phyloP scores from a whole-genome alignment of 192 early-diverging fungal genomes.

The Coemansia sp. region DNA sequence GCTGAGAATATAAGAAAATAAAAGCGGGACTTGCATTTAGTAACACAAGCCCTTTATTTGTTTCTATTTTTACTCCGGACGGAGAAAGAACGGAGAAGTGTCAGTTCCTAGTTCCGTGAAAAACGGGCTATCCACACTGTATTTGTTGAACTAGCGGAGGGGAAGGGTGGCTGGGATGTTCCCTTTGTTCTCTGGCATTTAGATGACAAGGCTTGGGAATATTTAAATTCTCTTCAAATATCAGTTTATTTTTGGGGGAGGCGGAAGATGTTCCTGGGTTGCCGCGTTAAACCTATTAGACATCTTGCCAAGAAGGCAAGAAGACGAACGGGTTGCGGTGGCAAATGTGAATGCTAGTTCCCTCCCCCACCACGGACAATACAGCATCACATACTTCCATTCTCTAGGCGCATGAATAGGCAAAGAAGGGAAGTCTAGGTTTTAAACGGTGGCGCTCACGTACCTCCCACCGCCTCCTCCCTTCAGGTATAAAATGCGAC shows the following conservation, averaged over 20 bases:
- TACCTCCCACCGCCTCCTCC: neutral
- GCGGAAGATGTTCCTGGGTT: too few relatives aligned
- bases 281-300: too few relatives aligned
- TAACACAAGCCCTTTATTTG: neutral
- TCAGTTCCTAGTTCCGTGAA: neutral
- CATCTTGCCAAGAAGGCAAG: neutral
- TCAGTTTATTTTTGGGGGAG: neutral
- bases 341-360: neutral
- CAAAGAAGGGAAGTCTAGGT: neutral
- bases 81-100: neutral
- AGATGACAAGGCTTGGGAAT: neutral
- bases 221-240: neutral
- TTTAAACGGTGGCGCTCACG: conserved; percentile 4
- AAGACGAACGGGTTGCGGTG: neutral
- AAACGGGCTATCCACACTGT: neutral
- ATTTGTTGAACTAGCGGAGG: neutral
- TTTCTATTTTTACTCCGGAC: neutral
- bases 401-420: neutral
- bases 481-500: conserved; percentile 1
- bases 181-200: neutral
- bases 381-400: neutral
- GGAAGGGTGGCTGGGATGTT: neutral
- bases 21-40: too few relatives aligned
- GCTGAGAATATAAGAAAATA: neutral
- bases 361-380: neutral